Evolutionary conservation across 2,329 filamentous ascomycete genomes (phyloP), one percentile per base, ranked within the genome.

Genomic region (Ascomycota sp.): DNA sequence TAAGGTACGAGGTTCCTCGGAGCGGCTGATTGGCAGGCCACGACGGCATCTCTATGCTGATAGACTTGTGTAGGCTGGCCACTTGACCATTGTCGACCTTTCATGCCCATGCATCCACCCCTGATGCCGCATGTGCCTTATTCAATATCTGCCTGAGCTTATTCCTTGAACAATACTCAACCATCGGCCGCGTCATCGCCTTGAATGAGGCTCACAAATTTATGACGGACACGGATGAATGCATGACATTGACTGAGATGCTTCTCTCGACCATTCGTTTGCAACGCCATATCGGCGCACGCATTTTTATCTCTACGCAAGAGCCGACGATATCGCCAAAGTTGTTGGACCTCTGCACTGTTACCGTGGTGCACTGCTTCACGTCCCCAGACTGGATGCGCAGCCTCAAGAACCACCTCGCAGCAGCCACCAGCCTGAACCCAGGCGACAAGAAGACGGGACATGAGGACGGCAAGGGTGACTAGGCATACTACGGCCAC

Each of bases 191-290:
- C 4, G 56, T 83, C 23, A 50, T 85, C 10, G 75, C 75, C 0
- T 54, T 85, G 0, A 78, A 86, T 36, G 77, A 86, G 43, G 79
- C 79, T 0, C 79, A 89, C 44, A 83, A 83, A 51, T 81, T 73
- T 43, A 70, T 81, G 62, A 65, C 60, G 9, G 36, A 41, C 7
- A 62, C 63, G 0, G 46, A 57, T 0, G 69, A 73, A 25, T 64
- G 66, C 1, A 45, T 52, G 3, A 53, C 53, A 0, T 57, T 85
- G 20, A 82, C 75, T 0, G 58, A 75, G 5, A 57, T 59, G 0
- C 54, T 85, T 0, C 53, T 80, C 0, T 55, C 59, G 0, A 63
- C 66, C 0, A 75, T 86, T 37, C 65, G 78, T 0, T 57, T 75
- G 12, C 77, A 86, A 46, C 69, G 77, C 0, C 79, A 86, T 42